Evolutionary conservation across 2,329 filamentous ascomycete species (phyloP).

Genomic region (Neofusicoccum kwambonambiense): DNA sequence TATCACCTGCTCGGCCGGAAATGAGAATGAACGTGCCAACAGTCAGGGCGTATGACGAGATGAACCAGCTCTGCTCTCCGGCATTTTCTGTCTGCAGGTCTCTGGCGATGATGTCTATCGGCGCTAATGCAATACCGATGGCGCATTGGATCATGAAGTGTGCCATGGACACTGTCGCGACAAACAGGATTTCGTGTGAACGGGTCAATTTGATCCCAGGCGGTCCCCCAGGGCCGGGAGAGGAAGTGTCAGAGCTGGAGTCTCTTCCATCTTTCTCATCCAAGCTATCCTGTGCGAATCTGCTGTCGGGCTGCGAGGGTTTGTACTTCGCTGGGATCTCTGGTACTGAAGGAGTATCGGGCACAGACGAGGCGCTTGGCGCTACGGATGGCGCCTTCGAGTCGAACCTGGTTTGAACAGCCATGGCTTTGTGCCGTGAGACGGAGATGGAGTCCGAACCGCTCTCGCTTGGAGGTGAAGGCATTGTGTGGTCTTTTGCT

Average conservation of each 20-base stretch:
- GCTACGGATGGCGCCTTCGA: neutral
- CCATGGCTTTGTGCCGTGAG: neutral
- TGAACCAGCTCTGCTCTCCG: slow-evolving; percentile 45
- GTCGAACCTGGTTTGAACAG: neutral
- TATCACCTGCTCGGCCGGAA: slow-evolving; percentile 45
- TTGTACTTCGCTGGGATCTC: neutral
- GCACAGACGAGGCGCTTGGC: neutral
- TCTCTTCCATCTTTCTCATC: neutral
- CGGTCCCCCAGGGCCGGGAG: neutral
- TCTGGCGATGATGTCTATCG: slow-evolving; percentile 47
- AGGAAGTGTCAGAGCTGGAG: neutral
- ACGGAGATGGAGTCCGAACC: neutral
- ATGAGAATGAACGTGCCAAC: slow-evolving; percentile 48
- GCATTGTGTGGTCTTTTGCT: neutral
- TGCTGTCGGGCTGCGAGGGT: neutral
- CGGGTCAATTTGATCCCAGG: slow-evolving; percentile 23
- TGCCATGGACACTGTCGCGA: slow-evolving; percentile 29
- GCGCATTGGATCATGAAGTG: slow-evolving; percentile 32
- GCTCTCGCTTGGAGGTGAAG: neutral
- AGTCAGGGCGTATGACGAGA: slow-evolving; percentile 44
- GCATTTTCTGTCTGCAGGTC: slow-evolving; percentile 42
- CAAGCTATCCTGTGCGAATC: neutral
- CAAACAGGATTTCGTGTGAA: slow-evolving; percentile 27
- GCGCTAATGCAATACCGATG: slow-evolving; percentile 35
- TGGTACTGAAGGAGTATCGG: neutral